These are phyloP conservation scores for Saitozyma podzolica DNA, from an alignment of 768 basidiomycete species.

Conservation along the genomic window DNA sequence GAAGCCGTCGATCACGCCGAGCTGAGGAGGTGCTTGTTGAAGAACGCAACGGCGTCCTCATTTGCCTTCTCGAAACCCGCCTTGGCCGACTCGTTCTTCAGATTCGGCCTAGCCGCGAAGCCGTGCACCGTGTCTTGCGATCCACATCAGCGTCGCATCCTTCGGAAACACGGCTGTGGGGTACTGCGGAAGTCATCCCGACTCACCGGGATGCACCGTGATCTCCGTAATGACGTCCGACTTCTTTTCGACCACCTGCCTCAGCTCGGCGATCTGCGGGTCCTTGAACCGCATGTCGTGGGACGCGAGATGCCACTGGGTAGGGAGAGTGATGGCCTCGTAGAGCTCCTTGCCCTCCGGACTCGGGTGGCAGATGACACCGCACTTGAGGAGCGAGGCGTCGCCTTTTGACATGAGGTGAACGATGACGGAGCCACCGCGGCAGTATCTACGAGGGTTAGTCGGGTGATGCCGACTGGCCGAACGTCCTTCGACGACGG, in stretches of 20 bases:
- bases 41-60: conserved; percentile 56
- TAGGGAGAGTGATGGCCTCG: conserved; percentile 19
- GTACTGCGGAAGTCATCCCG: not conserved
- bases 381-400: conserved; percentile 16
- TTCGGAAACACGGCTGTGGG: not conserved
- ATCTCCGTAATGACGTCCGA: conserved; percentile 18
- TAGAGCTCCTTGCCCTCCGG: conserved; percentile 15
- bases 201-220: conserved; percentile 25
- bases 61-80: conserved; percentile 63
- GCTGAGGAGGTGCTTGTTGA: conserved; percentile 54
- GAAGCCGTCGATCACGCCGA: too few species aligned
- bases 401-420: conserved; percentile 21
- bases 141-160: not conserved
- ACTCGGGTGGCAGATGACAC: conserved; percentile 34
- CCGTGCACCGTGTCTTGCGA: conserved; percentile 59
- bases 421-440: conserved; percentile 32
- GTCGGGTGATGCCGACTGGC: too few species aligned
- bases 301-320: conserved; percentile 27
- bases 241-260: conserved; percentile 22
- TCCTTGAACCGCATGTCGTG: conserved; percentile 31
- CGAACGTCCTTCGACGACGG: too few species aligned
- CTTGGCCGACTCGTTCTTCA: conserved; percentile 61
- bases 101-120: conserved; percentile 64
- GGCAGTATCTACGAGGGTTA: conserved; percentile 17
- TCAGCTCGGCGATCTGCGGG: conserved; percentile 22